Percentiles rank a stretch among this genome's conserved stretches.
Evolutionary conservation across 1,139 yeast genomes (phyloP).

Genomic region (Candida neerlandica): DNA sequence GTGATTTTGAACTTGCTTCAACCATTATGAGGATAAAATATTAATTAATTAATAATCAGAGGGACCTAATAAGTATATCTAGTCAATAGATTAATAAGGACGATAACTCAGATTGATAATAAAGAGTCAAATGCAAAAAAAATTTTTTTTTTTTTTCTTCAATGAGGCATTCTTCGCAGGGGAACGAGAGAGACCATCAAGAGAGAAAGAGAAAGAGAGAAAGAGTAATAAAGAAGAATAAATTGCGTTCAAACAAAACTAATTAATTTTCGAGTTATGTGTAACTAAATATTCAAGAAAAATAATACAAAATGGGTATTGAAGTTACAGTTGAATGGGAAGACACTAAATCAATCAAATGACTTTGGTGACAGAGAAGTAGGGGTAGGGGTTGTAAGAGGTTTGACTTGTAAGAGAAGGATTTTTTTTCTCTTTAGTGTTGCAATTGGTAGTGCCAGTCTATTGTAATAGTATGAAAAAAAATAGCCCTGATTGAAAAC

Average conservation of each 20-base stretch:
- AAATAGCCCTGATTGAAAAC: background rate
- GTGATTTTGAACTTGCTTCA: background rate
- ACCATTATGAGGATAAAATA: background rate
- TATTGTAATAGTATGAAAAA: background rate
- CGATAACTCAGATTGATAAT: background rate
- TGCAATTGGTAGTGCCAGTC: background rate
- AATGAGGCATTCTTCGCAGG: conserved; percentile 3
- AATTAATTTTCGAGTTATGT: no score
- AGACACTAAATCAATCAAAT: no score
- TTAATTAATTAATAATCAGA: background rate
- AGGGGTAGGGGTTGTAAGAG: background rate
- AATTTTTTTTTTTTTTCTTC: background rate
- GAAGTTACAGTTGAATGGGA: no score
- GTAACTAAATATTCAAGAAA: no score
- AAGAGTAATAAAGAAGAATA: background rate
- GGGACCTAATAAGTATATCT: background rate
- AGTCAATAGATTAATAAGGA: conserved; percentile 1
- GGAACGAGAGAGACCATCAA: background rate
- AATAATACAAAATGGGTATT: no score
- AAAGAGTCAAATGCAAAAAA: background rate
- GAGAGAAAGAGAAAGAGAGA: background rate
- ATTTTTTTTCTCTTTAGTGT: background rate
- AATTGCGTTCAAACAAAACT: background rate
- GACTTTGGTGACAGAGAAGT: no score
- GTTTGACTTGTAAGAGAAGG: background rate